These are phyloP conservation scores for Sporothrix curviconia DNA, from an alignment of 2,329 filamentous ascomycete species.

Conservation along the genomic window DNA sequence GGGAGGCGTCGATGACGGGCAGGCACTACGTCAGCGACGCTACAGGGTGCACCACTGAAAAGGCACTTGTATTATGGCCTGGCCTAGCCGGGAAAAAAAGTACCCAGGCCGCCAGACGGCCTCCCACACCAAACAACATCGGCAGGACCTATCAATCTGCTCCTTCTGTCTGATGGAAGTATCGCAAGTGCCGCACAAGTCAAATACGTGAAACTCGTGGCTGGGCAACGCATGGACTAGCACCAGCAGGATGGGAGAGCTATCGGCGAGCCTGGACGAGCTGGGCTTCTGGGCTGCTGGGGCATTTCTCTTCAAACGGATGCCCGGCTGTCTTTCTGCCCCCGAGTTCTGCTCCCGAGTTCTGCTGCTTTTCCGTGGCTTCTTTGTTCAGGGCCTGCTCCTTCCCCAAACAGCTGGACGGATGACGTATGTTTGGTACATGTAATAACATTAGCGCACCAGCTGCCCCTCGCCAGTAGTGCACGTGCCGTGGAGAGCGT, in stretches of 20 bases:
- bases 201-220: too few species aligned
- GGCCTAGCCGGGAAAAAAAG: neutral
- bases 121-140: too few species aligned
- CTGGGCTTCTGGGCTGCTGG: too few species aligned
- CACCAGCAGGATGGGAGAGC: too few species aligned
- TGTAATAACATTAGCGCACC: too few species aligned
- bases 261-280: too few species aligned
- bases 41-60: neutral
- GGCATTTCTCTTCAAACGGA: too few species aligned
- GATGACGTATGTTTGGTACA: conserved; percentile 6
- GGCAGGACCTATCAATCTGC: neutral
- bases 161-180: neutral
- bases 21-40: conserved; percentile 15
- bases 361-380: too few species aligned
- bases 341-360: neutral
- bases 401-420: neutral
- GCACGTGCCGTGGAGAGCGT: neutral
- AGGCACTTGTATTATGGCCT: neutral
- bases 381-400: too few species aligned
- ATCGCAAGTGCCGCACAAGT: too few species aligned
- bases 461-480: neutral
- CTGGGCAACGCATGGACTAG: too few species aligned
- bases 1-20: neutral
- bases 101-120: neutral
- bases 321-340: neutral